A percentile compares a stretch with the other conserved stretches of the same genome.
These are phyloP conservation scores for Phytophthora multivora DNA, from an alignment of 352 stramenopile species.

Conservation along the genomic window DNA sequence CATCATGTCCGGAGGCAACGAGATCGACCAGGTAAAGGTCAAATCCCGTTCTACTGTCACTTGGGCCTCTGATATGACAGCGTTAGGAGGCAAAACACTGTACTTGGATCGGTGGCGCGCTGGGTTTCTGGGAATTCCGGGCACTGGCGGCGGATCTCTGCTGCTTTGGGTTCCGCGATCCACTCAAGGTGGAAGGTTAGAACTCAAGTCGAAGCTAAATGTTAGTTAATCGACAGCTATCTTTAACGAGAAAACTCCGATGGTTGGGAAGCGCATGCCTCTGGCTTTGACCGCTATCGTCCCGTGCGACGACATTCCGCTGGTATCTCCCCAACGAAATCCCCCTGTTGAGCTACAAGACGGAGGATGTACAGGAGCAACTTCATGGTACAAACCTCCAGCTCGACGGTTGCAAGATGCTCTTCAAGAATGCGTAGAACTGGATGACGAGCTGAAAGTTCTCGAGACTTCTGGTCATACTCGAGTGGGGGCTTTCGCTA, in stretches of 20 bases:
- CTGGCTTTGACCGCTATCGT: conserved; percentile 21
- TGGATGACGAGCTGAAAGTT: conserved; percentile 59
- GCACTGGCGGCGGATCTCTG: conserved; percentile 46
- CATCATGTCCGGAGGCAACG: conserved; percentile 19
- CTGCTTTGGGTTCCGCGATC: conserved; percentile 42
- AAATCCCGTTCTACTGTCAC: conserved; percentile 27
- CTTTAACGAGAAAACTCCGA: too few relatives aligned
- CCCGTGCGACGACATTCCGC: conserved; percentile 13
- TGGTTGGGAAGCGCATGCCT: conserved; percentile 23
- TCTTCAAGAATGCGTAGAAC: conserved; percentile 27
- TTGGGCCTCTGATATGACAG: conserved; percentile 35
- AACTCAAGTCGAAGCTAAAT: conserved; percentile 45
- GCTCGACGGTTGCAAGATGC: conserved; percentile 25
- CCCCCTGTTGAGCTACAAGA: conserved; percentile 5
- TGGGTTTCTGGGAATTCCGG: conserved; percentile 42
- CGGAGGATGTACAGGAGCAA: background rate
- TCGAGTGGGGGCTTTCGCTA: conserved; percentile 62
- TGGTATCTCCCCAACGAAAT: conserved; percentile 25
- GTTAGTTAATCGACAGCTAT: too few relatives aligned
- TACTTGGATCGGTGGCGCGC: conserved; percentile 58
- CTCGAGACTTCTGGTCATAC: conserved; percentile 68
- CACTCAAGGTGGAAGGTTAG: conserved; percentile 28
- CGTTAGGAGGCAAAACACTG: conserved; percentile 42
- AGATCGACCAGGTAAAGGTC: conserved; percentile 38
- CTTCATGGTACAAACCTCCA: conserved; percentile 26